Base-by-base conservation (phyloP, 78 protist species). In the Mastigamoeba balamuthi region DNA sequence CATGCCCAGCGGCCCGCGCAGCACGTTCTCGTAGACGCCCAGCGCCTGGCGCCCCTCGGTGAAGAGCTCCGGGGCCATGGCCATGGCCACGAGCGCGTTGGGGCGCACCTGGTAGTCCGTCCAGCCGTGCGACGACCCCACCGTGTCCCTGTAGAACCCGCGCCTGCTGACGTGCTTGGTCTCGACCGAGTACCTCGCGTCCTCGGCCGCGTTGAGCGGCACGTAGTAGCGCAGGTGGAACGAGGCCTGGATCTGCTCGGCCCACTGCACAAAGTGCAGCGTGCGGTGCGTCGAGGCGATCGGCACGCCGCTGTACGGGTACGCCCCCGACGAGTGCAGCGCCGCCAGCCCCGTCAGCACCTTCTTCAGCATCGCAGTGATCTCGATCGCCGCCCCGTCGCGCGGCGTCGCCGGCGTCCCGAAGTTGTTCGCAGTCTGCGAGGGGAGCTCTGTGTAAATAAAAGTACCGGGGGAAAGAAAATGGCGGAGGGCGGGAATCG, bases 381-480 rank as follows among this genome's bases (percentile, higher is more conserved):
- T 77, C 83, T 95, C 98, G 35, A 95, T 66, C 33, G 88, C 91
- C 25, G 95, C 90, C 3, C 98, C 98, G 69, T 93, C 97, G 6
- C 98, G 53, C 30, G 98, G 95, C 1, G 97, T 95, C 0, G 94
- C 93, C 0, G 97, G 97, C 8, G 53, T 53, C 10, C 98, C 97
- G 65, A 25, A 64, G 41, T 75, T 91, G 40, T 74, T 63, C 6
- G 85, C 79, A 30, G 23, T 17, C 17, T 48, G 58, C n/a, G n/a
- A n/a, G n/a, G n/a, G n/a, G n/a, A n/a, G n/a, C n/a, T n/a, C n/a
- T n/a, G n/a, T n/a, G n/a, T n/a, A n/a, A n/a, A n/a, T n/a, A n/a
- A n/a, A n/a, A n/a, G n/a, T n/a, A n/a, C n/a, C n/a, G n/a, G n/a
- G n/a, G n/a, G n/a, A n/a, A n/a, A n/a, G n/a, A n/a, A n/a, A n/a